Evolutionary conservation across 371 early-diverging fungal genomes (phyloP), one percentile per base, ranked within the genome.

Genomic region (Blakeslea trispora): DNA sequence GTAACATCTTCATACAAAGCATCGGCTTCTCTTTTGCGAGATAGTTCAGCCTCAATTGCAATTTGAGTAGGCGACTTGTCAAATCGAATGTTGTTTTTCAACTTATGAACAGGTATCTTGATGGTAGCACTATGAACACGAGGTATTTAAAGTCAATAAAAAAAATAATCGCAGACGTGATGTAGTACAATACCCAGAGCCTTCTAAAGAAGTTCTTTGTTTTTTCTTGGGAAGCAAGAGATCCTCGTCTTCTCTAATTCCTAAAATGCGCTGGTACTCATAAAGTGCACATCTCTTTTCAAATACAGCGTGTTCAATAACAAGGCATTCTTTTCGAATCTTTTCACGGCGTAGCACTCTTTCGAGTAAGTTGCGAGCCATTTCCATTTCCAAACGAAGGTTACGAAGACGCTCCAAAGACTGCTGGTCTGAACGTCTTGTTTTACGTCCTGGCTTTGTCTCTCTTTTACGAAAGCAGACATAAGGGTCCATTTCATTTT

Each of bases 381-480:
- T 70, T 47, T 86, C 81, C 86, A 98, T 74, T 53, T 96, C 93
- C 47, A 77, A 70, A 15, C 91, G 92, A 52, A 98, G 73, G 53
- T 85, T 80, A 15, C 86, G 81, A 22, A 97, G 80, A 49, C 91
- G 89, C 53, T 96, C 91, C 18, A 94, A 61, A 2, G 92, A 89
- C 49, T 87, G 88, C 40, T 86, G 83, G 66, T 98, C 97, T 7
- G 89, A 87, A 11, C 93, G 86, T 44, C 96, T 76, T 21, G 94
- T 91, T 64, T 95, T 95, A 35, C 97, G 91, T 11, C 88, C 62
- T 7, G 86, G 83, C 66, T 92, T 92, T 43, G 93, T 84, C 69
- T 97, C 98, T 45, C 98, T 81, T 41, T 91, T 86, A 50, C 98
- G 91, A 81, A 98, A 98, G 64, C 98, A 98, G 4, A 96, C 87